These are phyloP conservation scores for Wallacemonas sp. DNA, from an alignment of 208 protist species.

Conservation along the genomic window DNA sequence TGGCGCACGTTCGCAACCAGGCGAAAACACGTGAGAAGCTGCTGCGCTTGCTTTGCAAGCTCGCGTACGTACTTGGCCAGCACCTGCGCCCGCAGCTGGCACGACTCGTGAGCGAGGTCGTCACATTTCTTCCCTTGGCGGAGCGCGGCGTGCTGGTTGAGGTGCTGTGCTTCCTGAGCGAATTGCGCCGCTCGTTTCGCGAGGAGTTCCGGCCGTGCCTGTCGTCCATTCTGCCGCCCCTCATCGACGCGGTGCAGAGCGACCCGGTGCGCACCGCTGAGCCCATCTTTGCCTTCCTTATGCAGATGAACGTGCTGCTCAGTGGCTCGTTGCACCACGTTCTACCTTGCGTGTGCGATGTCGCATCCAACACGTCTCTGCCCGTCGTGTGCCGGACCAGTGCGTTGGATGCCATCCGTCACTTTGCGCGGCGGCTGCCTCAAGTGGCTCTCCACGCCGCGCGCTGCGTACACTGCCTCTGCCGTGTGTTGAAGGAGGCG, in stretches of 20 bases:
- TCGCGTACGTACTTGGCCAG: slow-evolving; percentile 56
- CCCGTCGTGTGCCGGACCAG: slow-evolving; percentile 49
- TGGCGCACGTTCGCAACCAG: slow-evolving; percentile 55
- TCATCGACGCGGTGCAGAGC: slow-evolving; percentile 59
- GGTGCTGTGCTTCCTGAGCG: slow-evolving; percentile 64
- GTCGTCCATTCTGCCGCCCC: slow-evolving; percentile 58
- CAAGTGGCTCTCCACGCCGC: slow-evolving; percentile 70
- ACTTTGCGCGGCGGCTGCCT: slow-evolving; percentile 69
- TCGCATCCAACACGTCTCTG: slow-evolving; percentile 55
- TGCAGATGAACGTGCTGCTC: slow-evolving; percentile 69
- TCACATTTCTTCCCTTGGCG: slow-evolving; percentile 47
- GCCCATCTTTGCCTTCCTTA: slow-evolving; percentile 76
- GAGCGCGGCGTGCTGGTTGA: slow-evolving; percentile 64
- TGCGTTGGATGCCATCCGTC: slow-evolving; percentile 60
- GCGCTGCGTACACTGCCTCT: slow-evolving; percentile 80
- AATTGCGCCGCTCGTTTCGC: slow-evolving; percentile 65
- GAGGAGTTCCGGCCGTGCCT: slow-evolving; percentile 86
- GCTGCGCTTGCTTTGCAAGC: slow-evolving; percentile 49
- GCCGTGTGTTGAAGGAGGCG: slow-evolving; percentile 69
- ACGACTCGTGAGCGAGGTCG: slow-evolving; percentile 51
- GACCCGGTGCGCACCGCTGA: slow-evolving; percentile 49
- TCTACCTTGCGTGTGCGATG: slow-evolving; percentile 78
- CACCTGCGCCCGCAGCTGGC: slow-evolving; percentile 71
- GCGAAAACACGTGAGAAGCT: slow-evolving; percentile 65
- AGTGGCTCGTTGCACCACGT: slow-evolving; percentile 80